phyloP scores from a whole-genome alignment of 2,329 filamentous ascomycete species.

The Colletotrichum eleusines region DNA sequence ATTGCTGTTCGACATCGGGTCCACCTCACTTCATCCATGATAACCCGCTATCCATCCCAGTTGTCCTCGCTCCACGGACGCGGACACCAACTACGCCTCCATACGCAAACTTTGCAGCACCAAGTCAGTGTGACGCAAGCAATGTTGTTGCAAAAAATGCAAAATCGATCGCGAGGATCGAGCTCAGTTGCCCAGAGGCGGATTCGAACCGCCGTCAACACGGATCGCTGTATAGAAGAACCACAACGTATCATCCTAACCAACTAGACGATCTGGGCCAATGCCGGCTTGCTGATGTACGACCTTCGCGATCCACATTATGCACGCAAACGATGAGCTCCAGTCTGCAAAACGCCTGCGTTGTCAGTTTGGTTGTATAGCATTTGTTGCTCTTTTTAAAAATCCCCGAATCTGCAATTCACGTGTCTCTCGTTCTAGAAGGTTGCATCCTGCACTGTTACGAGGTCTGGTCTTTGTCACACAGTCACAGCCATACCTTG shows the following conservation, averaged over 20 bases:
- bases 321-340: not conserved
- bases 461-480: not conserved
- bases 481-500: too few species aligned
- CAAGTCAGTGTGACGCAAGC: not conserved
- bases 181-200: constrained; percentile 2
- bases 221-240: constrained; percentile 16
- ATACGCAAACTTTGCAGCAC: not conserved
- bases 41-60: not conserved
- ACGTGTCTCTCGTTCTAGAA: not conserved
- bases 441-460: not conserved
- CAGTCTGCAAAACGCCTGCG: too few species aligned
- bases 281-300: not conserved
- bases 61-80: not conserved
- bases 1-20: not conserved
- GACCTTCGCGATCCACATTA: not conserved
- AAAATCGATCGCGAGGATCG: not conserved
- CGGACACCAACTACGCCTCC: not conserved
- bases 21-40: not conserved
- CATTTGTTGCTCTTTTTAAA: not conserved
- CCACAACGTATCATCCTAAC: constrained; percentile 16
- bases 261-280: constrained; percentile 14
- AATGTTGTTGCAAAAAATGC: not conserved
- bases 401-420: not conserved
- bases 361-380: not conserved
- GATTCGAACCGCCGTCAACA: constrained; percentile 16